Percentiles rank a stretch among this genome's conserved stretches.
Conservation (phyloP, 2,329 filamentous ascomycete species). For the Clonostachys solani region DNA sequence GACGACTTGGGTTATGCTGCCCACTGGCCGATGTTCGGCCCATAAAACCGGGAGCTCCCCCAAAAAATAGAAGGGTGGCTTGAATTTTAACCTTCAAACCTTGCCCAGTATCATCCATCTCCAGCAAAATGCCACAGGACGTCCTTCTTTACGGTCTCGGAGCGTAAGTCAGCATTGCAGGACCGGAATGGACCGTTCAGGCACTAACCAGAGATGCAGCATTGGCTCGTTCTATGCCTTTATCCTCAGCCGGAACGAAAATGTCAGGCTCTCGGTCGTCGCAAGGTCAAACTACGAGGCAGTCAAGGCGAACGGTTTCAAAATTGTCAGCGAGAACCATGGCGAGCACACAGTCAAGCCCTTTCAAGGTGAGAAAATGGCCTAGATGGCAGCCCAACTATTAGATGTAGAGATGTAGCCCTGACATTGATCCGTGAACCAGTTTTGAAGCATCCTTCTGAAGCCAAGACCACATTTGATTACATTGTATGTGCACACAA, state of each 20-base stretch:
- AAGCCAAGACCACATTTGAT: constrained; percentile 35
- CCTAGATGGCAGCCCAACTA: neutral
- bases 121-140: constrained; percentile 2
- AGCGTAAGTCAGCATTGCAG: constrained; percentile 33
- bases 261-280: constrained; percentile 62
- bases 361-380: constrained; percentile 23
- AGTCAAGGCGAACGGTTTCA: constrained; percentile 57
- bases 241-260: constrained; percentile 35
- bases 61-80: no score
- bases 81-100: no score
- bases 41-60: no score
- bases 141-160: constrained; percentile 48
- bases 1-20: no score
- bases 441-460: constrained; percentile 44
- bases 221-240: constrained; percentile 53
- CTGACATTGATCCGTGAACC: no score
- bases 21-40: no score
- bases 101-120: no score
- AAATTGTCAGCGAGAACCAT: constrained; percentile 61
- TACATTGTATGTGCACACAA: constrained; percentile 69
- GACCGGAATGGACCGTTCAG: neutral
- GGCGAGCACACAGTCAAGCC: constrained; percentile 50
- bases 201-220: constrained; percentile 17
- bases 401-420: neutral
- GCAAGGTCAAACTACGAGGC: constrained; percentile 70